Conservation (phyloP, 2,329 filamentous ascomycete genomes). For the Kalmusia sp. region DNA sequence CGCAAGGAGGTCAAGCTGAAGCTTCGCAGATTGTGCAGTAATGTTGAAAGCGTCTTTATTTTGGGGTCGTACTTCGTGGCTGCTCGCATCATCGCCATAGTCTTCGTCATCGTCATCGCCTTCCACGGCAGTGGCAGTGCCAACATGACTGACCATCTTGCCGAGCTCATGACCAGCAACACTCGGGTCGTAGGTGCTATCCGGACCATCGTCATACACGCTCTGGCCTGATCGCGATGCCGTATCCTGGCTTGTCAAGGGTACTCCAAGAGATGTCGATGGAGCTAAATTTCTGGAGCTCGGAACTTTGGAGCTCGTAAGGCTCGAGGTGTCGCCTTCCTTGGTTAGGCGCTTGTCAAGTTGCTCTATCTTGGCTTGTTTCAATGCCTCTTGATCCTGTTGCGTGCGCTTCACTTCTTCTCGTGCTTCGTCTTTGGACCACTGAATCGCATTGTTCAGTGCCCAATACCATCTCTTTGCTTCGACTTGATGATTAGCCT, state of each 20-base stretch:
- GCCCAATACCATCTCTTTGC: conserved; percentile 99
- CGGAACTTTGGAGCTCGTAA: conserved; percentile 42
- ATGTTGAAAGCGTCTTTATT: conserved; percentile 97
- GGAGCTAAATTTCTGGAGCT: conserved; percentile 40
- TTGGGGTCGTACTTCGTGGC: conserved; percentile 72
- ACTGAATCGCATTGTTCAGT: conserved; percentile 97
- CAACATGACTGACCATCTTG: conserved; percentile 56
- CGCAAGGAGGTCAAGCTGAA: conserved; percentile 89
- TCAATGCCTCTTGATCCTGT: conserved; percentile 75
- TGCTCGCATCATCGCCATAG: conserved; percentile 80
- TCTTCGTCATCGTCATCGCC: conserved; percentile 74
- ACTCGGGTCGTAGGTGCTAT: conserved; percentile 65
- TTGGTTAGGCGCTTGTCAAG: conserved; percentile 55
- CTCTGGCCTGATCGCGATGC: conserved; percentile 53
- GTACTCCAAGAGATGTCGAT: conserved; percentile 56
- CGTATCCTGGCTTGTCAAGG: conserved; percentile 50
- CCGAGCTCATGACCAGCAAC: conserved; percentile 61
- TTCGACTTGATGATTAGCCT: conserved; percentile 97
- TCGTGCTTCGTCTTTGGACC: conserved; percentile 94
- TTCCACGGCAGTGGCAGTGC: conserved; percentile 61
- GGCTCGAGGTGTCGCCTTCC: conserved; percentile 51
- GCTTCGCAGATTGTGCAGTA: conserved; percentile 90
- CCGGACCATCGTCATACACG: conserved; percentile 59
- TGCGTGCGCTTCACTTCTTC: conserved; percentile 82
- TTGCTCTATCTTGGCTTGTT: conserved; percentile 80